Conservation (phyloP, 148 eudicot species). For the Beta vulgaris region DNA sequence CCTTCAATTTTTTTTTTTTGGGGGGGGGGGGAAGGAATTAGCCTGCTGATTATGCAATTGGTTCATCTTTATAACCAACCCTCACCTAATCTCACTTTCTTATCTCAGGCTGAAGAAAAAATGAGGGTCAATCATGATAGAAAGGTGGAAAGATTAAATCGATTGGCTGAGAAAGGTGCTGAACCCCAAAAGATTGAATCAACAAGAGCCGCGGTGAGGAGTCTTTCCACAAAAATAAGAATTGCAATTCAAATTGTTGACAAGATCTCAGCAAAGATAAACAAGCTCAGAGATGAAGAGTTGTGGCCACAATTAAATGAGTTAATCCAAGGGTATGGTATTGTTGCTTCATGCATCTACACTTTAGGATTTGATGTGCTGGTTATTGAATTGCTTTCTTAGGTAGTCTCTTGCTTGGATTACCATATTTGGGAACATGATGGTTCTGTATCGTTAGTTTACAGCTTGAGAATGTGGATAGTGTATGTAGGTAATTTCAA, state of each 20-base stretch:
- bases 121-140: constrained; percentile 82
- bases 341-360: too few relatives aligned
- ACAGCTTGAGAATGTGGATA: neutral
- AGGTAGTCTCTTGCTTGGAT: neutral
- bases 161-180: constrained; percentile 75
- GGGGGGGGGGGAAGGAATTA: too few relatives aligned
- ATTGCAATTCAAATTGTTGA: constrained; percentile 93
- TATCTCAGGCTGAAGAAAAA: constrained; percentile 78
- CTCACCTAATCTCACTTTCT: neutral
- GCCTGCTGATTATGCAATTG: neutral
- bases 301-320: constrained; percentile 84
- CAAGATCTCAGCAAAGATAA: constrained; percentile 80
- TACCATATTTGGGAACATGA: neutral
- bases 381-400: neutral
- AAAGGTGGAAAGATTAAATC: constrained; percentile 56
- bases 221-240: constrained; percentile 82
- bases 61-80: neutral
- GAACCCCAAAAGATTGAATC: constrained; percentile 73
- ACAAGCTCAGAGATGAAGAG: constrained; percentile 83
- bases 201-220: constrained; percentile 55
- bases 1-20: too few relatives aligned
- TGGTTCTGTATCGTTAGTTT: neutral
- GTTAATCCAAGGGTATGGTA: constrained; percentile 86
- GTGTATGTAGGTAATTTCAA: neutral
- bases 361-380: neutral